These are phyloP conservation scores for Chenopodium formosanum DNA, from an alignment of 148 eudicot genomes.

Conservation along the genomic window DNA sequence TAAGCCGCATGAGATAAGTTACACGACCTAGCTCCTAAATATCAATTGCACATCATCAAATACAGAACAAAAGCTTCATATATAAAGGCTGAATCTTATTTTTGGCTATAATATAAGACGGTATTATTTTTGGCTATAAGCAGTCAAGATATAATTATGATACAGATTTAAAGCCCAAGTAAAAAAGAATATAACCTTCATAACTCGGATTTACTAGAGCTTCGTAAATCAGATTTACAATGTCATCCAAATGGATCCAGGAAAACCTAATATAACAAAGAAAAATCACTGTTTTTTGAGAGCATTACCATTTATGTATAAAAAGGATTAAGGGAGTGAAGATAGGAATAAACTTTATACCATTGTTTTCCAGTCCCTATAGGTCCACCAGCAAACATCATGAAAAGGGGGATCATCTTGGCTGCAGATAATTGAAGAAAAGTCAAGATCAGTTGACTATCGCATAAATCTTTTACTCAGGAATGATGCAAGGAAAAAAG, in stretches of 20 bases:
- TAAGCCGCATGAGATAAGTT: not conserved
- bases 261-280: slow-evolving; percentile 67
- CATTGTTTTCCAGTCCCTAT: slow-evolving; percentile 97
- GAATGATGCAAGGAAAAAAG: not conserved
- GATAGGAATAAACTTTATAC: slow-evolving; percentile 34
- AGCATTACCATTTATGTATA: not conserved
- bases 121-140: no score
- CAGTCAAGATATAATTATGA: no score
- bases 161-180: not conserved
- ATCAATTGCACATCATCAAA: not conserved
- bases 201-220: slow-evolving; percentile 78
- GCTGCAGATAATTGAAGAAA: slow-evolving; percentile 47
- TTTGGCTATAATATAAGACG: no score
- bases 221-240: slow-evolving; percentile 85
- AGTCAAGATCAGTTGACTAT: slow-evolving; percentile 1
- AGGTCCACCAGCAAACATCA: slow-evolving; percentile 99
- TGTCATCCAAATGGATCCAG: slow-evolving; percentile 97
- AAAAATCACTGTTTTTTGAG: not conserved
- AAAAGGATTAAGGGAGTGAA: not conserved
- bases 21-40: not conserved
- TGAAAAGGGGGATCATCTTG: slow-evolving; percentile 96
- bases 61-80: no score
- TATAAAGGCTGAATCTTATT: not conserved
- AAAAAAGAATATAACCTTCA: slow-evolving; percentile 44
- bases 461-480: not conserved